These are phyloP conservation scores for Arthrobotrys megalospora DNA, from an alignment of 2,329 filamentous ascomycete genomes.

Conservation along the genomic window DNA sequence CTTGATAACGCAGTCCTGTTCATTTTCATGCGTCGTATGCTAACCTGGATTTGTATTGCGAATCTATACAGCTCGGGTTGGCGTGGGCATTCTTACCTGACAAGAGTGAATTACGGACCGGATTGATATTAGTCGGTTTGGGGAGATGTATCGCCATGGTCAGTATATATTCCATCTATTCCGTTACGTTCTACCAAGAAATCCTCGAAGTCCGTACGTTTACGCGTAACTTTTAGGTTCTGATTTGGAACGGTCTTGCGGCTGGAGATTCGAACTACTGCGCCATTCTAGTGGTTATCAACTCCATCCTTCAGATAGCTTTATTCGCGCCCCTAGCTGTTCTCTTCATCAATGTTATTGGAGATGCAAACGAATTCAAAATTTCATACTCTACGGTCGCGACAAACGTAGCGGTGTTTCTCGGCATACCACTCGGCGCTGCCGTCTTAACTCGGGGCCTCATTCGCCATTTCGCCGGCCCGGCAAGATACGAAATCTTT, in stretches of 20 bases:
- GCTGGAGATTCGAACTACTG: conserved; percentile 86
- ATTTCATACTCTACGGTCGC: conserved; percentile 78
- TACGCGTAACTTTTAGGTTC: conserved; percentile 67
- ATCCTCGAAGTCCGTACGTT: conserved; percentile 21
- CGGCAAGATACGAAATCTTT: conserved; percentile 79
- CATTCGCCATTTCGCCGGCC: conserved; percentile 72
- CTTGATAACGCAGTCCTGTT: too few relatives aligned
- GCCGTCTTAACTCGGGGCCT: conserved; percentile 81
- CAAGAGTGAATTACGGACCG: conserved; percentile 73
- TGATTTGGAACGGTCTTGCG: conserved; percentile 84
- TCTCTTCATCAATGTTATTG: conserved; percentile 77
- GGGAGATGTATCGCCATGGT: conserved; percentile 93
- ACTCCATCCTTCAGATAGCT: conserved; percentile 81
- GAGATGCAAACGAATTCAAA: conserved; percentile 21
- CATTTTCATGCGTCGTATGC: background rate
- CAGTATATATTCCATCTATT: conserved; percentile 58
- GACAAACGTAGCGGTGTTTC: conserved; percentile 84
- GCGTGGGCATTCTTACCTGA: conserved; percentile 79
- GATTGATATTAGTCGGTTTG: conserved; percentile 85
- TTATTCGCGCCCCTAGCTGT: conserved; percentile 79
- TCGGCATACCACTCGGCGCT: conserved; percentile 85
- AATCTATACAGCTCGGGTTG: conserved; percentile 72
- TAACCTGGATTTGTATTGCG: background rate
- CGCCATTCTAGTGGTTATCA: conserved; percentile 82
- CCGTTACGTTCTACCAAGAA: background rate